Base-by-base conservation (phyloP, 768 basidiomycete genomes). In the Daedalea quercina region DNA sequence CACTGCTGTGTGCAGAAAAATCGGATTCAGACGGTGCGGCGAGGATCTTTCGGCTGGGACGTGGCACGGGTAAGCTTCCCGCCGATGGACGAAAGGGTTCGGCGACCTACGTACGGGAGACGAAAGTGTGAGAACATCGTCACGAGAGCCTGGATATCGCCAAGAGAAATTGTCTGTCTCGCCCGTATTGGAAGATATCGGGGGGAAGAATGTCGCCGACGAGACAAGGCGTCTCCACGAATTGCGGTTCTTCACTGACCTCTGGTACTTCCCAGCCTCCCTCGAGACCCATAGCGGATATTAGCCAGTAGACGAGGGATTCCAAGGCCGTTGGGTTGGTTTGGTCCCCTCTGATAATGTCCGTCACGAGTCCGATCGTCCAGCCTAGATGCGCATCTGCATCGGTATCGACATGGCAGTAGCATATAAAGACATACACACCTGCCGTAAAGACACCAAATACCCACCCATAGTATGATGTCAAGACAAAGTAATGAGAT, bases 361-460 rank as follows among this genome's bases (percentile, higher is more conserved):
- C 23, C 1, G 56, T 57, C 3, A 61, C 49, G 46, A 57, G 61
- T 9, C 55, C 66, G 12, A 51, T 43, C 2, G 63, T 60, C 50
- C 58, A 54, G 6, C 60, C 67, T 66, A 45, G 12, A 40, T 19
- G 17, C 17, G 44, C 11, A 25, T 13, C 9, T 35, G n/a, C 15
- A 52, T 53, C 13, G 41, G 35, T 47, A 23, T 22, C 19, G 7
- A 9, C 13, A 12, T 7, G 12, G 8, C 26, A 19, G 3, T 25
- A 49, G 42, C n/a, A n/a, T n/a, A n/a, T 12, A 40, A 22, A 3
- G 13, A 20, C 12, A 19, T 11, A 57, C 68, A 43, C 40, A 70
- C 74, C 71, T 42, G 53, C 44, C 19, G 74, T 70, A 57, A 76
- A 76, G 9, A 63, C 67, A 6, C 75, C 75, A 33, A 76, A 74